Evolutionary conservation across 495 filamentous ascomycete species (phyloP), one percentile per base, ranked within the genome.

Genomic region (Pyrenula massariospora): DNA sequence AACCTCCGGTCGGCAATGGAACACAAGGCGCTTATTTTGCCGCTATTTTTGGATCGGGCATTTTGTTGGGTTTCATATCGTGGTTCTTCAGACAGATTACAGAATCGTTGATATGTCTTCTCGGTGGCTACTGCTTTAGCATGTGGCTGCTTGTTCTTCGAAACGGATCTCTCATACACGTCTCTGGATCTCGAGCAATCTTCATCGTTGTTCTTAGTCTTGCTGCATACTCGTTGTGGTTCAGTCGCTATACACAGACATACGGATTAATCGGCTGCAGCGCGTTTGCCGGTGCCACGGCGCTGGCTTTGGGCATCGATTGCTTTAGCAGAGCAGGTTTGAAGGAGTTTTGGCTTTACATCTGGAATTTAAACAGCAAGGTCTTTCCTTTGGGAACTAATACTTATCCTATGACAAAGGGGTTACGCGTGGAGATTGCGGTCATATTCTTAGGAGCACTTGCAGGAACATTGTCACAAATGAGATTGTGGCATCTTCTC

Each of bases 331-430:
- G 84, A 53, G 92, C 91, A 12, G 92, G 92, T 0, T 70, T 95
- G 61, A 95, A 93, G 65, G 92, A 96, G 65, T 96, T 96, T 58
- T 97, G 92, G 92, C 77, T 90, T 10, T 97, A 95, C 65, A 80
- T 95, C 25, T 97, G 92, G 92, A 76, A 84, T 53, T 73, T 96
- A 36, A 96, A 96, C 66, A 73, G 80, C 36, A 75, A 87, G 22
- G 70, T 89, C 2, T 96, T 96, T 63, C 91, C 92, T 0, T 69
- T 88, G 20, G 76, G 66, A 24, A 84, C 86, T 0, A 73, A 76
- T 25, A 90, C 86, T 0, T 97, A 95, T 65, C 92, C 92, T 0
- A 75, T 95, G 2, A 96, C 92, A 0, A 84, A 86, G 50, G 88
- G 88, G 11, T 93, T 96, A 47, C 79, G 80, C 11, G 92, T 92